Base-by-base conservation (phyloP, 202 grass and related monocot genomes). In the Alloteropsis angusta region DNA sequence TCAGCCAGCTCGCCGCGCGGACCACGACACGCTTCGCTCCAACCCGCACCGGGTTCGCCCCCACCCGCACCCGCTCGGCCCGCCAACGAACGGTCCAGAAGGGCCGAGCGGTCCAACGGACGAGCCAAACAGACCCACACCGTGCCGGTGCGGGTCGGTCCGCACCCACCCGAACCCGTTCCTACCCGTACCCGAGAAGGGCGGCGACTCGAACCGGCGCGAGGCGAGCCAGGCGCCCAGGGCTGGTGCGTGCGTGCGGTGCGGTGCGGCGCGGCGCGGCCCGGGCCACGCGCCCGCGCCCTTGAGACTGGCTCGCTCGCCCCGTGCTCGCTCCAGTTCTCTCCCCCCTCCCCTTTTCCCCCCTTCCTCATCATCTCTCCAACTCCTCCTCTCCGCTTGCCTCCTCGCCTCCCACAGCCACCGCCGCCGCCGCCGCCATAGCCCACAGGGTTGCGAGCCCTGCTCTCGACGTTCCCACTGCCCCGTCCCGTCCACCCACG, bases 151-250 rank as follows among this genome's bases (percentile, higher is more conserved):
- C 42, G 65, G 64, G 65, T 30, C 26, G n/a, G 13, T 16, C 10
- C n/a, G 15, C 0, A 6, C 0, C 12, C 5, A 43, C 41, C 21
- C 19, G 17, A 22, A 5, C 53, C 22, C 39, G 39, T 19, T 17
- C 5, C 26, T 30, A 5, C 53, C 22, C 39, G 39, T 19, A 22
- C 5, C 26, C 44, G 16, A 28, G 0, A 35, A 21, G 47, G 5
- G 41, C 19, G 5, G 41, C 19, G 17, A 11, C 52, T 4, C 83
- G 76, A 6, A 73, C 81, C 74, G 57, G 60, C 8, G 36, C 16
- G 79, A 58, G 64, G 52, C 65, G 54, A 74, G 60, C 46, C 58
- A 53, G 68, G 57, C n/a, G n/a, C n/a, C n/a, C n/a, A n/a, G n/a
- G n/a, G n/a, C n/a, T n/a, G n/a, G n/a, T n/a, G n/a, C n/a, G n/a